phyloP scores from a whole-genome alignment of 2,329 filamentous ascomycete genomes.

The Ophiostoma himal-ulmi region DNA sequence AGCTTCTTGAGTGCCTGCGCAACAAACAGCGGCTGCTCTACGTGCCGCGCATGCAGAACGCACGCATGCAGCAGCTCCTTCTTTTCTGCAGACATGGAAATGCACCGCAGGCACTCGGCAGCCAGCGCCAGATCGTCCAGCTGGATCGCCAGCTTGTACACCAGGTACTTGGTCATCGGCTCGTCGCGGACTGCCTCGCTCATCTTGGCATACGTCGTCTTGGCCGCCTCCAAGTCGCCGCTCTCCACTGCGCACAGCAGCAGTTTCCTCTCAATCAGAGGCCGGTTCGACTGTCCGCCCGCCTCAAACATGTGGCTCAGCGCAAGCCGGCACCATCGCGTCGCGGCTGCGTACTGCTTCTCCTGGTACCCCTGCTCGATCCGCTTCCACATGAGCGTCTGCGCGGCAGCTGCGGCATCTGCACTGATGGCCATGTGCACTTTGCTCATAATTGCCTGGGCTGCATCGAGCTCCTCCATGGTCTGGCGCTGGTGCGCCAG shows the following conservation, averaged over 20 bases:
- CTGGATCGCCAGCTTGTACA: conserved; percentile 66
- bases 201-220: conserved; percentile 54
- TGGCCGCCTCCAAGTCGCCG: conserved; percentile 50
- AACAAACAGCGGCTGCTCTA: conserved; percentile 56
- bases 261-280: conserved; percentile 65
- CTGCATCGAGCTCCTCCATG: conserved; percentile 29
- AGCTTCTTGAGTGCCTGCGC: conserved; percentile 55
- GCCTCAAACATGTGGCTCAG: conserved; percentile 61
- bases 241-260: conserved; percentile 62
- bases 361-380: conserved; percentile 55
- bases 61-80: conserved; percentile 71
- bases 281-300: conserved; percentile 59
- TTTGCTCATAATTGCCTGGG: conserved; percentile 38
- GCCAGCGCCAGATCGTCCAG: conserved; percentile 53
- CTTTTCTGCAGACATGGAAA: conserved; percentile 51
- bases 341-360: conserved; percentile 48
- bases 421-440: conserved; percentile 47
- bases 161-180: conserved; percentile 63
- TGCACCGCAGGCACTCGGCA: conserved; percentile 54
- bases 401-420: conserved; percentile 59
- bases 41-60: conserved; percentile 66
- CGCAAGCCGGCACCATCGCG: conserved; percentile 66
- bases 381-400: conserved; percentile 74
- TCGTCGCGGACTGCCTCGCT: conserved; percentile 52
- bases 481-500: conserved; percentile 43